phyloP scores from a whole-genome alignment of 371 early-diverging fungal genomes.

The Entomophthora muscae region DNA sequence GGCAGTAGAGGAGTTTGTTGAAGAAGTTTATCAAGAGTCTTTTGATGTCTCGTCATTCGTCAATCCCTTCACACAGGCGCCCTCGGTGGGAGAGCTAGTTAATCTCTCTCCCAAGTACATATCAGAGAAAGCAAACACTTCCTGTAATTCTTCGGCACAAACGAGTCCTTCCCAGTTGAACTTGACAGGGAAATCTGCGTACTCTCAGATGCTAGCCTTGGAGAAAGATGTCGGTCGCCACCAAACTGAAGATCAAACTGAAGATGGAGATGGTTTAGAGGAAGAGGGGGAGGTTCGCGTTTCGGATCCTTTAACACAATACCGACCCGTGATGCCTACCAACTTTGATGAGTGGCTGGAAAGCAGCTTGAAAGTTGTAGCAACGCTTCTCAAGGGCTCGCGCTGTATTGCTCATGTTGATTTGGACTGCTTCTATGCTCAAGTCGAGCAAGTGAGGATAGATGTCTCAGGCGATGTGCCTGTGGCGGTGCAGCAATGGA shows the following conservation, averaged over 20 bases:
- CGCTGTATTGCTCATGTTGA: background rate
- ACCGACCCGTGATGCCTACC: background rate
- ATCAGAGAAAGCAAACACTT: background rate
- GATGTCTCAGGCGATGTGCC: constrained; percentile 46
- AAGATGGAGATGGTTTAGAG: background rate
- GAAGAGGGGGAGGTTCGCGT: background rate
- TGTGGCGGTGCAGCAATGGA: constrained; percentile 83
- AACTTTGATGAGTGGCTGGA: background rate
- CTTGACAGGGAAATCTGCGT: background rate
- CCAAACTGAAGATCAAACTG: background rate
- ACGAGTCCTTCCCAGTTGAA: background rate
- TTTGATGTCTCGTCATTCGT: background rate
- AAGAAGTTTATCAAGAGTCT: background rate
- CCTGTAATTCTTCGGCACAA: background rate
- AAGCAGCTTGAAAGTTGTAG: background rate
- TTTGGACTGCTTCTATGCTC: background rate
- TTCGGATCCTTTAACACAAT: background rate
- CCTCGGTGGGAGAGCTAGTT: background rate
- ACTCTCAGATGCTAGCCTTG: background rate
- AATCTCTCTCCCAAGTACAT: background rate
- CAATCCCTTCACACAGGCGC: background rate
- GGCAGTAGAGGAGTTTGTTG: background rate
- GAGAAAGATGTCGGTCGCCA: background rate
- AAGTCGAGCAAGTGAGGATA: constrained; percentile 51
- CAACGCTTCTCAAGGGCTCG: background rate